Conservation (phyloP, 192 early-diverging fungal species). For the Umbelopsis isabellina region DNA sequence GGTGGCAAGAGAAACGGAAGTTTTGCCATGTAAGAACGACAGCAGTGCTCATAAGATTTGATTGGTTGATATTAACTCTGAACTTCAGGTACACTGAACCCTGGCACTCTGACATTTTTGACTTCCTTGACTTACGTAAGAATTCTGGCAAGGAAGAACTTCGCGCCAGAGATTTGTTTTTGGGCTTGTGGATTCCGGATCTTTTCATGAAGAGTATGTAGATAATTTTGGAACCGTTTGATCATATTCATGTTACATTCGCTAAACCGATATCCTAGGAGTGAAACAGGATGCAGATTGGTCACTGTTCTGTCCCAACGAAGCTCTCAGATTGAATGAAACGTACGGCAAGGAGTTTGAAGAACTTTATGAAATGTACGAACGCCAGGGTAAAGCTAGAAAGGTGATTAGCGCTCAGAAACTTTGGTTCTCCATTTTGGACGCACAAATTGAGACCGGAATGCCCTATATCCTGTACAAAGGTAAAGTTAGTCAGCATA, state of each 20-base stretch:
- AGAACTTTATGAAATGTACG: slow-evolving; percentile 84
- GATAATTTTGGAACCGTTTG: neutral
- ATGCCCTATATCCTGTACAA: slow-evolving; percentile 99
- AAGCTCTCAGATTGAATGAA: slow-evolving; percentile 83
- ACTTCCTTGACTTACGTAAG: slow-evolving; percentile 93
- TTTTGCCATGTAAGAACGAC: slow-evolving; percentile 77
- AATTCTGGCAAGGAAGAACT: slow-evolving; percentile 97
- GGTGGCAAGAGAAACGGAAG: slow-evolving; percentile 96
- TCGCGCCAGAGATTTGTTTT: slow-evolving; percentile 94
- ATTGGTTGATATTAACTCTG: neutral
- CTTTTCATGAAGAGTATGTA: slow-evolving; percentile 88
- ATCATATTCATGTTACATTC: neutral
- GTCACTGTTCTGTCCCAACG: slow-evolving; percentile 94
- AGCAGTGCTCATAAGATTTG: neutral
- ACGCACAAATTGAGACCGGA: slow-evolving; percentile 96
- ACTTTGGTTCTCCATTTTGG: slow-evolving; percentile 95
- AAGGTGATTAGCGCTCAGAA: slow-evolving; percentile 89
- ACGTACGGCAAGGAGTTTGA: slow-evolving; percentile 91
- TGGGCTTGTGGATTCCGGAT: slow-evolving; percentile 95
- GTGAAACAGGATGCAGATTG: slow-evolving; percentile 90
- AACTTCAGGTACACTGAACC: slow-evolving; percentile 83
- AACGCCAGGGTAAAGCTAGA: slow-evolving; percentile 77
- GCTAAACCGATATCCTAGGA: neutral
- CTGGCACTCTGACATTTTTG: slow-evolving; percentile 96
- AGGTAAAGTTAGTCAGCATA: slow-evolving; percentile 37